Percentiles rank a stretch among this genome's conserved stretches.
Evolutionary conservation across 495 filamentous ascomycete genomes (phyloP).

Genomic region (Hypoxylon rickii): DNA sequence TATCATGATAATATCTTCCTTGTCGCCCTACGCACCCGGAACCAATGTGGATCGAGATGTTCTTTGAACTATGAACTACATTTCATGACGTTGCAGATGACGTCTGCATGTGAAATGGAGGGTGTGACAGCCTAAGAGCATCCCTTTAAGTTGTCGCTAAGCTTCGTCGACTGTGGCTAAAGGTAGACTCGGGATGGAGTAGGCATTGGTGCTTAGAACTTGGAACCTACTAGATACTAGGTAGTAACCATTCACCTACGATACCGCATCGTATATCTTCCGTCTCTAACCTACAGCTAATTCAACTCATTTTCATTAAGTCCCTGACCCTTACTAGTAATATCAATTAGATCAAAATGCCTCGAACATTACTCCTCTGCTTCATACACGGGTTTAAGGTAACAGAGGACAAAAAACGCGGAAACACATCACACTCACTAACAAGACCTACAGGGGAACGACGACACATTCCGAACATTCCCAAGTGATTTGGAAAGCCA

Average conservation of each 20-base stretch:
- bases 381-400: conserved; percentile 98
- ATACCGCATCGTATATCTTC: no score
- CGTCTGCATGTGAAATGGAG: conserved; percentile 14
- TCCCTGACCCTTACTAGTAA: neutral
- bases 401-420: neutral
- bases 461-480: conserved; percentile 83
- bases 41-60: neutral
- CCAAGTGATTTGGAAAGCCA: conserved; percentile 71
- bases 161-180: no score
- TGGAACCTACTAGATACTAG: no score
- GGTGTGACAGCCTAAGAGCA: conserved; percentile 15
- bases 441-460: conserved; percentile 64
- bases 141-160: no score
- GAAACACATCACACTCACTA: neutral
- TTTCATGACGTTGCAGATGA: conserved; percentile 39
- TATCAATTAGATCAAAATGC: conserved; percentile 51
- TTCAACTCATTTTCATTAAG: no score
- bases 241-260: no score
- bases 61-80: neutral
- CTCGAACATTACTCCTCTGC: conserved; percentile 81
- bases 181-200: no score
- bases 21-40: no score
- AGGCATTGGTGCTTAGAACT: no score
- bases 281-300: no score
- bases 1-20: no score